Evolutionary conservation across 148 eudicot species (phyloP).

Genomic region (Silene uniflora): DNA sequence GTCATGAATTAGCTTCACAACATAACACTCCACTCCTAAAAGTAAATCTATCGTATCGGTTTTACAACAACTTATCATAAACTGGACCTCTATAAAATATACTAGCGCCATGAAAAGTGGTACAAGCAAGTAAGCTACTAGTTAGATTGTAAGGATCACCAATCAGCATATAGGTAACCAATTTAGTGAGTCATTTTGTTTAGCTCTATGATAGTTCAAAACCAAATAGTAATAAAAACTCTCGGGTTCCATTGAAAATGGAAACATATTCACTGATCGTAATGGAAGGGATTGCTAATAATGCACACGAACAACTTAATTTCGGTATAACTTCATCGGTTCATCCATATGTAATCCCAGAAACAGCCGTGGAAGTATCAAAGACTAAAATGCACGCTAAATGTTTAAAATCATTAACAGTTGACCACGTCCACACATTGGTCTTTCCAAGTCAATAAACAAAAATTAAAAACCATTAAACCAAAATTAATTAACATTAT

Average conservation of each 20-base stretch:
- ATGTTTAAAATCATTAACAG: background rate
- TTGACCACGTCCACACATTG: constrained; percentile 3
- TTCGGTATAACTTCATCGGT: too few relatives aligned
- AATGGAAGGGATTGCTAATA: background rate
- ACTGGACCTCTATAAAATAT: too few relatives aligned
- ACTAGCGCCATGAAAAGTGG: too few relatives aligned
- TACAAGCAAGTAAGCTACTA: too few relatives aligned
- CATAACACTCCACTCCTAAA: background rate
- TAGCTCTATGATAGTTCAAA: too few relatives aligned
- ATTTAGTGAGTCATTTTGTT: too few relatives aligned
- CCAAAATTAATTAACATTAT: background rate
- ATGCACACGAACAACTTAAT: background rate
- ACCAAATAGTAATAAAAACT: too few relatives aligned
- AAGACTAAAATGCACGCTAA: background rate
- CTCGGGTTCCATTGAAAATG: background rate
- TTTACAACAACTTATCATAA: too few relatives aligned
- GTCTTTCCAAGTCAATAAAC: constrained; percentile 1
- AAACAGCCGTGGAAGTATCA: background rate
- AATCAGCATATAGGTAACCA: too few relatives aligned
- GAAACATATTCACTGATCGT: background rate
- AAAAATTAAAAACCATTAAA: background rate
- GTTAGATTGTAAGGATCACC: background rate
- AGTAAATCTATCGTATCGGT: too few relatives aligned
- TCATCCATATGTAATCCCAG: background rate
- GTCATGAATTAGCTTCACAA: background rate